These are phyloP conservation scores for Scenedesmus sp. DNA, from an alignment of 163 green algal genomes.

Conservation along the genomic window DNA sequence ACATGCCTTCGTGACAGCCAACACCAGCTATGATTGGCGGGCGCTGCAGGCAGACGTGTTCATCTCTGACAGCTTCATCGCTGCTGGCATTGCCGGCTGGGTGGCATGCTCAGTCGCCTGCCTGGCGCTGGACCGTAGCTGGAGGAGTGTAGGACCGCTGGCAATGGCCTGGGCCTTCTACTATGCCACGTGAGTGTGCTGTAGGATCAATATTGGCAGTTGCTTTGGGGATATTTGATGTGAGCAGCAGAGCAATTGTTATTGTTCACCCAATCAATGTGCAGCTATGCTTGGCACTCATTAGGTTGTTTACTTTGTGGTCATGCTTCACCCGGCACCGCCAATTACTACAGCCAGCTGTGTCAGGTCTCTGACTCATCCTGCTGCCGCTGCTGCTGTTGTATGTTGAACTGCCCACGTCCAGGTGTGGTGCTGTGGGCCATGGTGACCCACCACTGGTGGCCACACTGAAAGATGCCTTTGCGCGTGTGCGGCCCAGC, in stretches of 20 bases:
- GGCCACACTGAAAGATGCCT: conserved; percentile 47
- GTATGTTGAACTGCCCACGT: neutral
- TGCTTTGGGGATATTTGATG: neutral
- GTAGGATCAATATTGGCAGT: neutral
- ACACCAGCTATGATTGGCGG: conserved; percentile 1
- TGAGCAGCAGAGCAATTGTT: neutral
- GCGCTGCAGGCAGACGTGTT: conserved; percentile 5
- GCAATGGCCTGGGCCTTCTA: conserved; percentile 28
- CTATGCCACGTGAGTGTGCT: neutral
- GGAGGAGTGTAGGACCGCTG: neutral
- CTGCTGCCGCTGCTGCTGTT: neutral
- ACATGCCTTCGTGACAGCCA: conserved; percentile 15
- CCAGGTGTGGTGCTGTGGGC: conserved; percentile 19
- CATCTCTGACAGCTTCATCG: conserved; percentile 38
- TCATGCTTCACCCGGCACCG: no score
- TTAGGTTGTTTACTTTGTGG: no score
- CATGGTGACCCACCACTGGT: conserved; percentile 54
- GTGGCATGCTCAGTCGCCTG: neutral
- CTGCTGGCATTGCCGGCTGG: conserved; percentile 34
- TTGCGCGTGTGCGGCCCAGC: conserved; percentile 50
- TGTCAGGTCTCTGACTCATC: neutral
- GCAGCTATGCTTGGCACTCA: neutral
- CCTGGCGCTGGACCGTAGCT: neutral
- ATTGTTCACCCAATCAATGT: neutral
- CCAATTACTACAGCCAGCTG: no score